Evolutionary conservation across 2,329 filamentous ascomycete genomes (phyloP).

Genomic region (Paracorniculantispora psalliotae): DNA sequence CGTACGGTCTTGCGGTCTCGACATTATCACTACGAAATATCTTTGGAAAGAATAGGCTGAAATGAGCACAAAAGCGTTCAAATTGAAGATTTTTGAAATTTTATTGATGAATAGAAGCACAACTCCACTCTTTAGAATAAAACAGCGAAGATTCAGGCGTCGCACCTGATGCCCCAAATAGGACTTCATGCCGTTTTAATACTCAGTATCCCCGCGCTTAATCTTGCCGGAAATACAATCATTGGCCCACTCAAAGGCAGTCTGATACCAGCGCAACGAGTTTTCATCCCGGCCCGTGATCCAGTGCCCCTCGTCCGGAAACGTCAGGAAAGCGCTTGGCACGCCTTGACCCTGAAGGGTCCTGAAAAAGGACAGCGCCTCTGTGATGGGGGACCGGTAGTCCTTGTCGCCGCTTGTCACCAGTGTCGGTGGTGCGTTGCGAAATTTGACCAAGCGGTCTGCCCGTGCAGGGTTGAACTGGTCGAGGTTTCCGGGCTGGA

Average conservation of each 20-base stretch:
- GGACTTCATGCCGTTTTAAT: conserved; percentile 7
- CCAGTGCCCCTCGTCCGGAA: conserved; percentile 70
- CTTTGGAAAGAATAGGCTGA: not conserved
- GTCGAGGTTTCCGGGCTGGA: conserved; percentile 40
- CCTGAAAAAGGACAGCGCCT: conserved; percentile 66
- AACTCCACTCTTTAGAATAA: not conserved
- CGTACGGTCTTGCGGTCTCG: not conserved
- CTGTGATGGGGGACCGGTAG: conserved; percentile 46
- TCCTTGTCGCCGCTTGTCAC: conserved; percentile 69
- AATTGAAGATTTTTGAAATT: not conserved
- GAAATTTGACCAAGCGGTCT: conserved; percentile 52
- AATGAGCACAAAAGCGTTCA: not conserved
- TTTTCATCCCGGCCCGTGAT: conserved; percentile 62
- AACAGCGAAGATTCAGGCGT: not conserved
- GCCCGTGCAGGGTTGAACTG: conserved; percentile 45
- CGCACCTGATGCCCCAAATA: not conserved
- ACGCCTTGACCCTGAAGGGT: conserved; percentile 63
- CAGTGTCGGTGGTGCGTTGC: conserved; percentile 58
- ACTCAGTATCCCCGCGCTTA: conserved; percentile 17
- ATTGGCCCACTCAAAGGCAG: conserved; percentile 64
- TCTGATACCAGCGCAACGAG: conserved; percentile 61
- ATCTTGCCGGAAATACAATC: conserved; percentile 32
- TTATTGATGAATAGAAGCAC: not conserved
- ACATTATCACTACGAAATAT: not conserved
- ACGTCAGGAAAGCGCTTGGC: conserved; percentile 64